These are phyloP conservation scores for Rubus idaeus DNA, from an alignment of 306 rosid genomes.

Conservation along the genomic window DNA sequence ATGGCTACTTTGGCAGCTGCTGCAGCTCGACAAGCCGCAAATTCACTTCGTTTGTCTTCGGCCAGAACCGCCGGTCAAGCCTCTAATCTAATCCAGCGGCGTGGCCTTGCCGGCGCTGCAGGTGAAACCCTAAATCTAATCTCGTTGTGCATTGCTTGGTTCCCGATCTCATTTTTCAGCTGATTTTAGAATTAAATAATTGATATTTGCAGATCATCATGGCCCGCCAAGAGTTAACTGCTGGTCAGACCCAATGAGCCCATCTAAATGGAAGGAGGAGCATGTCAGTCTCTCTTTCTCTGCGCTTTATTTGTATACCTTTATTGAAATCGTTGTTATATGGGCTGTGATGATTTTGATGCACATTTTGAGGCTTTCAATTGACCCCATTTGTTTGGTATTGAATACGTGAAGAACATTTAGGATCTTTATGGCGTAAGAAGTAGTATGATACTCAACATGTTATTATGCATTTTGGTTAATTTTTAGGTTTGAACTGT, in stretches of 20 bases:
- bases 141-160: slow-evolving; percentile 10
- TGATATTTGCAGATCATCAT: slow-evolving; percentile 66
- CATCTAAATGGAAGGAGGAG: slow-evolving; percentile 98
- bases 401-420: neutral
- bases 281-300: slow-evolving; percentile 56
- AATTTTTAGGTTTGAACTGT: too few species aligned
- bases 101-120: slow-evolving; percentile 83
- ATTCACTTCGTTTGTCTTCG: slow-evolving; percentile 52
- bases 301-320: neutral
- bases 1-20: slow-evolving; percentile 77
- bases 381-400: neutral
- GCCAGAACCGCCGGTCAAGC: slow-evolving; percentile 44
- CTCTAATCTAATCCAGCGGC: slow-evolving; percentile 55
- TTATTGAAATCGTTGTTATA: neutral
- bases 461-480: neutral
- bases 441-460: neutral
- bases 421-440: too few species aligned
- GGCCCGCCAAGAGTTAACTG: slow-evolving; percentile 67
- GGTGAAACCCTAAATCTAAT: slow-evolving; percentile 37
- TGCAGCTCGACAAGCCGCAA: slow-evolving; percentile 71
- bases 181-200: neutral
- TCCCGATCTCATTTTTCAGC: slow-evolving; percentile 25
- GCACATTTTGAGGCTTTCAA: neutral
- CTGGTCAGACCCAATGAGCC: slow-evolving; percentile 91
- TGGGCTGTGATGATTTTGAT: neutral